Percentiles rank a stretch among this genome's conserved stretches.
Conservation (phyloP, 176 grass and related monocot genomes). For the Chloris gayana region DNA sequence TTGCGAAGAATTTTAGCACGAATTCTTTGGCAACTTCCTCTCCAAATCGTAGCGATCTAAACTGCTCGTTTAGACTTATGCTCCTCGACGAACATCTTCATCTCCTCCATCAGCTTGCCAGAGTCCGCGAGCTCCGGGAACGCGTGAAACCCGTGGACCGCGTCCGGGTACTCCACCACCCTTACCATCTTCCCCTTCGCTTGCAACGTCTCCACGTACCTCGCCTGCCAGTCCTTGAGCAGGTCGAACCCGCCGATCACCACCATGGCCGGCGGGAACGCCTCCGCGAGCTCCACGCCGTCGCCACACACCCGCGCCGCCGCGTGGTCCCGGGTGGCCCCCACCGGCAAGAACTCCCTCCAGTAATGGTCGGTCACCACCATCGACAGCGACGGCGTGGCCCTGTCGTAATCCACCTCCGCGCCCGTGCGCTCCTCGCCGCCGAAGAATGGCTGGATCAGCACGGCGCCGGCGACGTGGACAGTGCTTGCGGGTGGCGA, state of each 20-base stretch:
- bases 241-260: constrained; percentile 47
- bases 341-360: constrained; percentile 46
- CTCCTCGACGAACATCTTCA: constrained; percentile 49
- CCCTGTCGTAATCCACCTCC: constrained; percentile 31
- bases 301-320: constrained; percentile 22
- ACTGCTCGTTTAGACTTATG: neutral
- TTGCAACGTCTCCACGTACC: constrained; percentile 44
- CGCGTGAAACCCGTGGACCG: constrained; percentile 49
- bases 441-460: constrained; percentile 63
- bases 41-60: neutral
- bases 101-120: constrained; percentile 38
- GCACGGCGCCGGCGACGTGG: constrained; percentile 46
- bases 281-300: constrained; percentile 23
- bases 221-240: constrained; percentile 51
- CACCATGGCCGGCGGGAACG: constrained; percentile 44
- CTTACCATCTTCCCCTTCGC: constrained; percentile 22
- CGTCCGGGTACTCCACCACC: constrained; percentile 43
- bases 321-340: constrained; percentile 44
- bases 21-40: too few species aligned
- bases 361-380: constrained; percentile 40
- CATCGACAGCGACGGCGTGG: constrained; percentile 15
- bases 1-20: too few species aligned
- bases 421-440: constrained; percentile 53
- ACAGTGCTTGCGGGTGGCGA: neutral
- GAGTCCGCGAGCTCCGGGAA: constrained; percentile 41